Conservation (phyloP, 1,284 basidiomycete genomes). For the Ganoderma resinaceum region DNA sequence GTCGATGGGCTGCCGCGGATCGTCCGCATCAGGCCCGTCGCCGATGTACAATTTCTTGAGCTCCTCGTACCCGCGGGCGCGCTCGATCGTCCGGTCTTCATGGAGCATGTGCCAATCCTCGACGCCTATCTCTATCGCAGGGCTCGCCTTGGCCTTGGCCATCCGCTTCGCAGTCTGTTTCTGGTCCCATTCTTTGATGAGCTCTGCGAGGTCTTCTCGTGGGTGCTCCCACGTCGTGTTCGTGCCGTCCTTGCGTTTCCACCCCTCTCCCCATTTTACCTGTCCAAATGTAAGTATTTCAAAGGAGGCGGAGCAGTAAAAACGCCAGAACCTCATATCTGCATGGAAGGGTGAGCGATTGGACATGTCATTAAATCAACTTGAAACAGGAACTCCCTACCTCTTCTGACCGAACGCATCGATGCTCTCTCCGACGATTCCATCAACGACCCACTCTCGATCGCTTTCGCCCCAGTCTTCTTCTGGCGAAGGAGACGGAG, state of each 20-base stretch:
- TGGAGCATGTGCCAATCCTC: conserved; percentile 26
- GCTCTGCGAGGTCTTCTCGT: conserved; percentile 25
- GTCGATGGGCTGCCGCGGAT: conserved; percentile 10
- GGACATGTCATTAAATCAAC: background rate
- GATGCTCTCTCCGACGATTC: conserved; percentile 48
- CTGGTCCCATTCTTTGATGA: conserved; percentile 41
- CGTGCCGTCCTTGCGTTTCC: conserved; percentile 46
- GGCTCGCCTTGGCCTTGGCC: conserved; percentile 31
- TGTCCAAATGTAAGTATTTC: conserved; percentile 19
- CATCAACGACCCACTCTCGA: conserved; percentile 46
- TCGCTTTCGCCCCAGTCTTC: conserved; percentile 45
- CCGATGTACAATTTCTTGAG: conserved; percentile 13
- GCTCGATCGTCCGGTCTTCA: conserved; percentile 32
- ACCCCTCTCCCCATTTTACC: conserved; percentile 48
- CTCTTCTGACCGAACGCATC: conserved; percentile 41
- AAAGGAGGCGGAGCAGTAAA: background rate
- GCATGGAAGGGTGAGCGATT: background rate
- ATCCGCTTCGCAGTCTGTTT: conserved; percentile 20
- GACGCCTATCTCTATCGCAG: conserved; percentile 36
- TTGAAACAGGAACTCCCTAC: conserved; percentile 30
- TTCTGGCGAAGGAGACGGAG: conserved; percentile 38
- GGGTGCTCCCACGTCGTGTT: conserved; percentile 49
- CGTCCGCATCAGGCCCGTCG: background rate
- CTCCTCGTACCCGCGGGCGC: conserved; percentile 47
- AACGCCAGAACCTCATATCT: conserved; percentile 28